These are phyloP conservation scores for Lachnellula subtilissima DNA, from an alignment of 2,329 filamentous ascomycete species.

Conservation along the genomic window DNA sequence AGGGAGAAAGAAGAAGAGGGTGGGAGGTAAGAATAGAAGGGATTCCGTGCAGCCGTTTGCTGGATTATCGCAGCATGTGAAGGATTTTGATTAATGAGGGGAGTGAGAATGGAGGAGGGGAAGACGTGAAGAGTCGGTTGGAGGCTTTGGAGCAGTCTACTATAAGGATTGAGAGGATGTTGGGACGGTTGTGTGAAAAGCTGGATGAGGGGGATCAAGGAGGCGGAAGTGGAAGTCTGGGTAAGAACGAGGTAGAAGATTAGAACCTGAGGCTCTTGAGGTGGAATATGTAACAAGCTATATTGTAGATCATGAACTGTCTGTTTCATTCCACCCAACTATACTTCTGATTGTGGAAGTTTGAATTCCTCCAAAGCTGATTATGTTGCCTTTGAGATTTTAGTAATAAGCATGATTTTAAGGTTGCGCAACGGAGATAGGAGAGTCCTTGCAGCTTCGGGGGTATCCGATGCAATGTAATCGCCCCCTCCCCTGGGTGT, in stretches of 20 bases:
- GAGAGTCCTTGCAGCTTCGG: background rate
- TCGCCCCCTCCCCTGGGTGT: too few relatives aligned
- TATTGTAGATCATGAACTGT: background rate
- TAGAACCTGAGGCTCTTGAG: background rate
- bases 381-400: background rate
- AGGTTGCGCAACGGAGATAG: background rate
- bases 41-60: constrained; percentile 28
- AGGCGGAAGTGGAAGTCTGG: background rate
- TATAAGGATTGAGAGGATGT: constrained; percentile 25
- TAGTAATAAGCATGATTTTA: background rate
- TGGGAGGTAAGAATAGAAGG: constrained; percentile 16
- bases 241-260: constrained; percentile 14
- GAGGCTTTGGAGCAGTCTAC: constrained; percentile 23
- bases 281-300: background rate
- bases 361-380: background rate
- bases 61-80: constrained; percentile 20
- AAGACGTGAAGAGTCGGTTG: constrained; percentile 19
- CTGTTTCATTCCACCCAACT: background rate
- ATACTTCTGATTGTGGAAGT: background rate
- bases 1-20: constrained; percentile 4
- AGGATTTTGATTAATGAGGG: constrained; percentile 18
- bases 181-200: constrained; percentile 22
- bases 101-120: constrained; percentile 17
- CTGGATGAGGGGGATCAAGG: constrained; percentile 12
- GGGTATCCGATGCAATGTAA: too few relatives aligned